These are phyloP conservation scores for Aethionema arabicum DNA, from an alignment of 345 rosid genomes.

Conservation along the genomic window DNA sequence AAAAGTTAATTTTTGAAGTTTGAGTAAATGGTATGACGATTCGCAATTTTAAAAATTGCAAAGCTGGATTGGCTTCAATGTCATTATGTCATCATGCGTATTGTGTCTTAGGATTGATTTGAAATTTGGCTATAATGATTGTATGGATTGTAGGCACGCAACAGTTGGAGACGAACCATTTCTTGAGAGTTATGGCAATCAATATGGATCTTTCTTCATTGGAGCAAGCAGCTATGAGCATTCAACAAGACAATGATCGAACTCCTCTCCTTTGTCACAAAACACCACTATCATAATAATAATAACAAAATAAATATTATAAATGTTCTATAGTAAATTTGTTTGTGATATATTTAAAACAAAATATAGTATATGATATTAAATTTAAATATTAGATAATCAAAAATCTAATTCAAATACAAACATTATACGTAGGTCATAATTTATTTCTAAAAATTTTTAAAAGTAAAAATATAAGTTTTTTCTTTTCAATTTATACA, in stretches of 20 bases:
- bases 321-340: no score
- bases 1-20: no score
- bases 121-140: not conserved
- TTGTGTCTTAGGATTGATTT: not conserved
- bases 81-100: slow-evolving; percentile 6
- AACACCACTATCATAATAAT: slow-evolving; percentile 59
- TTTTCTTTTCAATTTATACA: no score
- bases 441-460: no score
- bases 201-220: slow-evolving; percentile 62
- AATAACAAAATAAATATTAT: no score
- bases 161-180: slow-evolving; percentile 91
- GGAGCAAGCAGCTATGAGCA: slow-evolving; percentile 65
- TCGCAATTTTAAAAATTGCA: not conserved
- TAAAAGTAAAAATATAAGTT: no score
- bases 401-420: no score
- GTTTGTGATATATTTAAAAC: no score
- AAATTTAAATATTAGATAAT: no score
- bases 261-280: slow-evolving; percentile 66
- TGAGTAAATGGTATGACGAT: no score
- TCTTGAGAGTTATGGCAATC: slow-evolving; percentile 57
- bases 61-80: not conserved
- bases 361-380: no score
- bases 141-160: slow-evolving; percentile 51
- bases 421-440: no score
- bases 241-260: slow-evolving; percentile 85